Base-by-base conservation (phyloP, 768 basidiomycete species). In the Boletus coccyginus region DNA sequence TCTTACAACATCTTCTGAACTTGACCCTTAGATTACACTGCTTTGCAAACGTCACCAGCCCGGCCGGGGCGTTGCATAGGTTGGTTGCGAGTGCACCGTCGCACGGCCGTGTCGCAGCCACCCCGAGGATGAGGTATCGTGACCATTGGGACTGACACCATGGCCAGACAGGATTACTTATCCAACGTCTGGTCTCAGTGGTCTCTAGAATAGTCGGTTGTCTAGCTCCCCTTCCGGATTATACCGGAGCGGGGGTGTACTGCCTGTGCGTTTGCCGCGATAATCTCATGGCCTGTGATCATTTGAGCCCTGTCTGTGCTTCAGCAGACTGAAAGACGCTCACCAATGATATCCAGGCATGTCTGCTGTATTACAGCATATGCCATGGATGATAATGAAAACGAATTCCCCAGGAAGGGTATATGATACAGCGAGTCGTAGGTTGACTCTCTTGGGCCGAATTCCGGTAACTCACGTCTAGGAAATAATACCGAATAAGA, bases 181-280 rank as follows among this genome's bases (percentile, higher is more conserved):
- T 19, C 46, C 49, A 31, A 32, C 29, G 5, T 33, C 31, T 10
- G 3, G 36, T 39, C 24, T 13, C 31, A 32, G 67, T 75, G 74
- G 73, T 58, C 79, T 12, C 27, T 10, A 58, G 56, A 27, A 39
- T 9, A 7, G 32, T 38, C 19, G 59, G 95, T 83, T 63, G 94
- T 84, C 33, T 74, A 69, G 61, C 86, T 89, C 54, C 94, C 71
- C 36, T 76, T 77, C 3, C 81, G 77, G 29, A 85, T 76, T n/a
- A 87, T 84, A 7, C 74, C 73, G 0, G 87, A 88, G 67, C 88
- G 81, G 0, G 87, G 88, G 66, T 87, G 81, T 50, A 92, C 88
- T 67, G 36, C 2, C 21, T 40, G 27, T 95, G 89, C 5, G 92
- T 96, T 90, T 3, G 92, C 92, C 0, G 92, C 92, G 4, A 92